Conservation (phyloP, 2,329 filamentous ascomycete genomes). For the Corynespora cassiicola region DNA sequence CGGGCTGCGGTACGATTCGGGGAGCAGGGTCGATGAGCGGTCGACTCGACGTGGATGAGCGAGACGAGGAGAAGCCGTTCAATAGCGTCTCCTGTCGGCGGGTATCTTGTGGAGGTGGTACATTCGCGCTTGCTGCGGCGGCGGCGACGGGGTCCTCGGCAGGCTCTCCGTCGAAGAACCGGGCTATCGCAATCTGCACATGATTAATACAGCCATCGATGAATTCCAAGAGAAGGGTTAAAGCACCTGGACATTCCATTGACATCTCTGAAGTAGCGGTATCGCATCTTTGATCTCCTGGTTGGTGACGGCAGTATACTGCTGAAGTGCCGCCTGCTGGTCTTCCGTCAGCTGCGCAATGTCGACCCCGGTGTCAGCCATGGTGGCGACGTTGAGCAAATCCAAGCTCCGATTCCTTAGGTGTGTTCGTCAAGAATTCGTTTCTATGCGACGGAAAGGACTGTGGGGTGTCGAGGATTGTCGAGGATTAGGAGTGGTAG, state of each 20-base stretch:
- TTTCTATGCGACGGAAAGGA: slow-evolving; percentile 16
- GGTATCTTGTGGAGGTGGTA: slow-evolving; percentile 65
- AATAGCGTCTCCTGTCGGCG: slow-evolving; percentile 76
- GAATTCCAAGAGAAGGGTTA: too few relatives aligned
- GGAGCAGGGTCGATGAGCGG: slow-evolving; percentile 72
- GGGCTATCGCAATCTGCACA: slow-evolving; percentile 85
- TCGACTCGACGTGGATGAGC: slow-evolving; percentile 41
- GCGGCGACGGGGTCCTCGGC: slow-evolving; percentile 78
- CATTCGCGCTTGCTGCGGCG: slow-evolving; percentile 69
- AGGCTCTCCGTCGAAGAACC: slow-evolving; percentile 96
- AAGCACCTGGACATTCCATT: slow-evolving; percentile 92
- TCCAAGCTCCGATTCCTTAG: slow-evolving; percentile 1
- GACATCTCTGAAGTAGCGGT: slow-evolving; percentile 79
- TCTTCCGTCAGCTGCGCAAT: slow-evolving; percentile 73
- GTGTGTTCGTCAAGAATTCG: background rate
- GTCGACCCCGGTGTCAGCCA: slow-evolving; percentile 57
- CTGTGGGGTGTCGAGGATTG: too few relatives aligned
- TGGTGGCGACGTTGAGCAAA: slow-evolving; percentile 17
- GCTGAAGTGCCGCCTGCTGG: slow-evolving; percentile 85
- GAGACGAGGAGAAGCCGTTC: slow-evolving; percentile 51
- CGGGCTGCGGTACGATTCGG: slow-evolving; percentile 79
- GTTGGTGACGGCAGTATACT: slow-evolving; percentile 86
- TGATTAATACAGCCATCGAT: slow-evolving; percentile 18
- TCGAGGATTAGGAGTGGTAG: too few relatives aligned
- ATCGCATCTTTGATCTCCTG: slow-evolving; percentile 80